phyloP scores from a whole-genome alignment of 148 eudicot species.

The Fagopyrum homotropicum region DNA sequence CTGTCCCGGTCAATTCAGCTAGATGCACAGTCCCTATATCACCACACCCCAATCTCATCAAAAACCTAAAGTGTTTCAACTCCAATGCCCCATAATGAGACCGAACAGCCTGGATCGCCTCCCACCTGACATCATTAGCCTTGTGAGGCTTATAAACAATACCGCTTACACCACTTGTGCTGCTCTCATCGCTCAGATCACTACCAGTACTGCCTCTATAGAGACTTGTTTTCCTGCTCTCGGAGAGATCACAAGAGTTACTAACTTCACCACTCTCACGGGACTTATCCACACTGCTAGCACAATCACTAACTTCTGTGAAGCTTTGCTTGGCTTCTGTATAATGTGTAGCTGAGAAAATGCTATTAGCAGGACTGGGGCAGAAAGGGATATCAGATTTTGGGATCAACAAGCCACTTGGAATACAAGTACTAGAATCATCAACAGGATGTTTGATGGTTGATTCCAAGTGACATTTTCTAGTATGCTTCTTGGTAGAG shows the following conservation, averaged over 20 bases:
- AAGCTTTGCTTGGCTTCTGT: slow-evolving; percentile 81
- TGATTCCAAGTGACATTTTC: slow-evolving; percentile 27
- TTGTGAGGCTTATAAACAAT: slow-evolving; percentile 78
- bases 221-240: slow-evolving; percentile 63
- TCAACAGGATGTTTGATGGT: slow-evolving; percentile 25
- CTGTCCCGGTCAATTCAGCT: slow-evolving; percentile 69
- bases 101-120: slow-evolving; percentile 64
- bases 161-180: slow-evolving; percentile 63
- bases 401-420: slow-evolving; percentile 21
- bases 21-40: slow-evolving; percentile 84
- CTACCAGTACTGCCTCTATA: slow-evolving; percentile 77
- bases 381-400: slow-evolving; percentile 21
- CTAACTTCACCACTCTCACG: slow-evolving; percentile 38
- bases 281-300: slow-evolving; percentile 51
- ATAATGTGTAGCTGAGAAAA: slow-evolving; percentile 57
- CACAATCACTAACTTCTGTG: slow-evolving; percentile 64
- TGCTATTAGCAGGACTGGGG: slow-evolving; percentile 73
- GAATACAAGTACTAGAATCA: slow-evolving; percentile 26
- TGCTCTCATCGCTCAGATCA: slow-evolving; percentile 82
- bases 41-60: slow-evolving; percentile 70
- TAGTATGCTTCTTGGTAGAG: slow-evolving; percentile 22
- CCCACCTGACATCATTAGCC: slow-evolving; percentile 79
- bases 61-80: slow-evolving; percentile 61
- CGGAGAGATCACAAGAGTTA: slow-evolving; percentile 44
- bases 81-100: slow-evolving; percentile 55